Conservation (phyloP, 164 flowering plant species). For the Vitis amurensis region DNA sequence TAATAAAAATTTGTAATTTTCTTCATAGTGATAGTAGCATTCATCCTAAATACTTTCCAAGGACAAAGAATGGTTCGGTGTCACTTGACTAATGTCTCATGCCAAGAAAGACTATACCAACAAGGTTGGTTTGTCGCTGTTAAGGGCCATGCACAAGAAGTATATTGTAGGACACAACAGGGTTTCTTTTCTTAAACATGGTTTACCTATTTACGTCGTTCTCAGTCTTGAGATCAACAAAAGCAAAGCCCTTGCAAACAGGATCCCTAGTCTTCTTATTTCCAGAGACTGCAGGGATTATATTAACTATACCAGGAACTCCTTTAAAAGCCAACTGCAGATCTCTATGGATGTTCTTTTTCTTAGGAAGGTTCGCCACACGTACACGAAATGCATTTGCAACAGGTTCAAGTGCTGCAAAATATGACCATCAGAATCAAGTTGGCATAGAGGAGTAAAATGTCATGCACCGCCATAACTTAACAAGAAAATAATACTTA, state of each 20-base stretch:
- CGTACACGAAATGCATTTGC: constrained; percentile 60
- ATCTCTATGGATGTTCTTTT: constrained; percentile 83
- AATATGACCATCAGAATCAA: constrained; percentile 15
- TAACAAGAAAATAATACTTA: too few species aligned
- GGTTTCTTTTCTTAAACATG: background rate
- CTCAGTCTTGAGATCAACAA: constrained; percentile 58
- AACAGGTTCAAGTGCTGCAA: constrained; percentile 52
- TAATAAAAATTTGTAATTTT: too few species aligned
- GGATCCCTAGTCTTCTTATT: constrained; percentile 92
- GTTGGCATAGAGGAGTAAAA: background rate
- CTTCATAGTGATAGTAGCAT: too few species aligned
- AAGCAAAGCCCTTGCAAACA: constrained; percentile 88
- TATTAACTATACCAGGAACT: constrained; percentile 55
- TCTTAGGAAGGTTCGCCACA: constrained; percentile 81
- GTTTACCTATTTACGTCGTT: constrained; percentile 67
- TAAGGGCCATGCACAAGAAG: background rate
- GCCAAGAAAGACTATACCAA: too few species aligned
- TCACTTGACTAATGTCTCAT: too few species aligned
- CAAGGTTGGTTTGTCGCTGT: background rate
- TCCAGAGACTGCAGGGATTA: constrained; percentile 76
- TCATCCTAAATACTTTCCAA: too few species aligned
- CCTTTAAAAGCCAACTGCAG: constrained; percentile 63
- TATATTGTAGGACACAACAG: background rate
- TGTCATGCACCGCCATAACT: background rate
- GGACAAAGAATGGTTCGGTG: too few species aligned